These are phyloP conservation scores for Talaromyces thailandensis DNA, from an alignment of 495 filamentous ascomycete genomes.

Conservation along the genomic window DNA sequence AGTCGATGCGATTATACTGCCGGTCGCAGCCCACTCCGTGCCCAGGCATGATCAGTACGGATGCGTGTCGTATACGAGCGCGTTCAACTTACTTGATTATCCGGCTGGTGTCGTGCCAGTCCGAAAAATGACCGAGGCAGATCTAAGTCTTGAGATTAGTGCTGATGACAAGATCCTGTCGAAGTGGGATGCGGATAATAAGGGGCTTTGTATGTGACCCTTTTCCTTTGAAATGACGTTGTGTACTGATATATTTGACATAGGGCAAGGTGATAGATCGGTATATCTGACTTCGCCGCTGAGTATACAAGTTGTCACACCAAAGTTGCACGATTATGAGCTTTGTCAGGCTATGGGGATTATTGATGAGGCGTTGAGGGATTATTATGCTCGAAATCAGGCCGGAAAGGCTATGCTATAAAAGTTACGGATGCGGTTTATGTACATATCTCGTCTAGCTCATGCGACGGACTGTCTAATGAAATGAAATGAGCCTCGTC, in stretches of 20 bases:
- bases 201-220: slow-evolving; percentile 44
- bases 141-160: slow-evolving; percentile 39
- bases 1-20: slow-evolving; percentile 44
- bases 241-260: slow-evolving; percentile 5
- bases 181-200: slow-evolving; percentile 54
- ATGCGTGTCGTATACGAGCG: slow-evolving; percentile 50
- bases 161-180: slow-evolving; percentile 31
- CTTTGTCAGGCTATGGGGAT: slow-evolving; percentile 47
- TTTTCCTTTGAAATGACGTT: neutral
- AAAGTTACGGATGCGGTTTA: neutral
- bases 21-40: slow-evolving; percentile 53
- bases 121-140: slow-evolving; percentile 33
- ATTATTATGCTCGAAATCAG: neutral
- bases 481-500: neutral
- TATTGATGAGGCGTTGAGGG: slow-evolving; percentile 34
- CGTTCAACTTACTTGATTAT: slow-evolving; percentile 53
- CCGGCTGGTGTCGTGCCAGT: slow-evolving; percentile 52
- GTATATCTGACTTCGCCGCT: slow-evolving; percentile 48
- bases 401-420: neutral
- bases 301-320: slow-evolving; percentile 51
- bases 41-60: slow-evolving; percentile 56
- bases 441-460: neutral
- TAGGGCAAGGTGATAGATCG: slow-evolving; percentile 44
- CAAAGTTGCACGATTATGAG: slow-evolving; percentile 48
- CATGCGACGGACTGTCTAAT: too few species aligned